Percentiles rank a stretch among this genome's conserved stretches.
phyloP scores from a whole-genome alignment of 169 alveolate genomes.

The Plasmodium coatneyi region DNA sequence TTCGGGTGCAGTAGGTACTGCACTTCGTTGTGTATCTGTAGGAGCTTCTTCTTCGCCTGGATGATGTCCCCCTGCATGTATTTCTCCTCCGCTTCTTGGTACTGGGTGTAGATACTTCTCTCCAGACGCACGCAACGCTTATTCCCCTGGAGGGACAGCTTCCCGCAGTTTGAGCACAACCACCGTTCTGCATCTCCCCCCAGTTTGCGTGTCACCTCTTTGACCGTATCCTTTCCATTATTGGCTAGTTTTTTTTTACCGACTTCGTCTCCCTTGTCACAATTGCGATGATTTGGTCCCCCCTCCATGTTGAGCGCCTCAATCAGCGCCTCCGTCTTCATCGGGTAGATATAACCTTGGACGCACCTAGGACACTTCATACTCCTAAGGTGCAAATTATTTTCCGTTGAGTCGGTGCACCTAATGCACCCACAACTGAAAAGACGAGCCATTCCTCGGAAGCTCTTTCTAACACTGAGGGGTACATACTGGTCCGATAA shows the following conservation, averaged over 20 bases:
- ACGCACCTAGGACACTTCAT: conserved; percentile 84
- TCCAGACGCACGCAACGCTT: conserved; percentile 76
- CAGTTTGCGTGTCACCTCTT: conserved; percentile 21
- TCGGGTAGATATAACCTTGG: conserved; percentile 81
- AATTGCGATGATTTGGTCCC: background rate
- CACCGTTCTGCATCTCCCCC: conserved; percentile 76
- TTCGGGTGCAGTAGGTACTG: conserved; percentile 87
- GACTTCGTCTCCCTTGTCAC: background rate
- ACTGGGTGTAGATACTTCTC: conserved; percentile 74
- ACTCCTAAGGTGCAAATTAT: conserved; percentile 81
- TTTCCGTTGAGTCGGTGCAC: conserved; percentile 84
- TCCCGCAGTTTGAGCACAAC: conserved; percentile 87
- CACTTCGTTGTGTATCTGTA: conserved; percentile 80
- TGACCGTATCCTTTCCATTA: background rate
- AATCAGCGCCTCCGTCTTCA: conserved; percentile 31
- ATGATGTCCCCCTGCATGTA: conserved; percentile 81
- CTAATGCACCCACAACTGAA: conserved; percentile 86
- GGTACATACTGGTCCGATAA: conserved; percentile 88
- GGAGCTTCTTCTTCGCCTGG: conserved; percentile 80
- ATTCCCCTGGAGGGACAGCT: conserved; percentile 57
- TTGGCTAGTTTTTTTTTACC: background rate
- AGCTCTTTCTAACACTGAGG: conserved; percentile 80
- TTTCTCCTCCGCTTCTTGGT: conserved; percentile 78
- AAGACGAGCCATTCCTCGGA: conserved; percentile 73
- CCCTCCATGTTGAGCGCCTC: conserved; percentile 50